Conservation (phyloP, 768 basidiomycete genomes). For the Gymnopilus junonius region DNA sequence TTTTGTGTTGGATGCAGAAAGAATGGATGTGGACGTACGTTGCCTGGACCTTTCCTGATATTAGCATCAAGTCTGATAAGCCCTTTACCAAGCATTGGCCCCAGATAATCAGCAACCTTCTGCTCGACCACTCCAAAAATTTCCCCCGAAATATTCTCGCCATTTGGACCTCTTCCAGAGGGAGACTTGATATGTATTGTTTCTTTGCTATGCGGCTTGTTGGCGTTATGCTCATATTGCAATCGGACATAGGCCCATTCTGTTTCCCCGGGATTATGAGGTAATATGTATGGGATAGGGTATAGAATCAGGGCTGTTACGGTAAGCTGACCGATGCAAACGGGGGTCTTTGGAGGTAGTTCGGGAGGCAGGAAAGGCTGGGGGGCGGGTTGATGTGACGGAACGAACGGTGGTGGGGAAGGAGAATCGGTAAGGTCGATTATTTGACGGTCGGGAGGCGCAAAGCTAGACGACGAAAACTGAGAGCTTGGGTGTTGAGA, state of each 20-base stretch:
- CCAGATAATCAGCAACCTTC: conserved; percentile 77
- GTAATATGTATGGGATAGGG: conserved; percentile 69
- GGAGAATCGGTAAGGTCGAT: conserved; percentile 81
- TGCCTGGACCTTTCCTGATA: conserved; percentile 64
- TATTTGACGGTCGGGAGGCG: conserved; percentile 49
- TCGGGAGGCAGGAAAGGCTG: conserved; percentile 51
- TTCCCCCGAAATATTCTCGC: conserved; percentile 63
- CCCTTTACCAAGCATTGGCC: conserved; percentile 85
- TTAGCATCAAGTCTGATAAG: conserved; percentile 82
- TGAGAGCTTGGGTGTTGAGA: conserved; percentile 25
- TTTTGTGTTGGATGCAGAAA: neutral
- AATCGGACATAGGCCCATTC: conserved; percentile 76
- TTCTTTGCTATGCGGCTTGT: conserved; percentile 59
- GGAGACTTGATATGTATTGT: conserved; percentile 83
- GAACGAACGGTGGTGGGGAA: conserved; percentile 46
- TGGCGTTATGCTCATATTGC: conserved; percentile 68
- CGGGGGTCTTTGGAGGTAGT: conserved; percentile 77
- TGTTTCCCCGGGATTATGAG: conserved; percentile 48
- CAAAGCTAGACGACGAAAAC: neutral
- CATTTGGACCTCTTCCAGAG: conserved; percentile 48
- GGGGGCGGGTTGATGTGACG: conserved; percentile 27
- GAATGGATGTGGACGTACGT: conserved; percentile 54
- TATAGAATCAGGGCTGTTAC: conserved; percentile 87
- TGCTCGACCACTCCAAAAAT: conserved; percentile 86
- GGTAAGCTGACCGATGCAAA: conserved; percentile 87